phyloP scores from a whole-genome alignment of 2,329 filamentous ascomycete species.

The Fusarium globosum region DNA sequence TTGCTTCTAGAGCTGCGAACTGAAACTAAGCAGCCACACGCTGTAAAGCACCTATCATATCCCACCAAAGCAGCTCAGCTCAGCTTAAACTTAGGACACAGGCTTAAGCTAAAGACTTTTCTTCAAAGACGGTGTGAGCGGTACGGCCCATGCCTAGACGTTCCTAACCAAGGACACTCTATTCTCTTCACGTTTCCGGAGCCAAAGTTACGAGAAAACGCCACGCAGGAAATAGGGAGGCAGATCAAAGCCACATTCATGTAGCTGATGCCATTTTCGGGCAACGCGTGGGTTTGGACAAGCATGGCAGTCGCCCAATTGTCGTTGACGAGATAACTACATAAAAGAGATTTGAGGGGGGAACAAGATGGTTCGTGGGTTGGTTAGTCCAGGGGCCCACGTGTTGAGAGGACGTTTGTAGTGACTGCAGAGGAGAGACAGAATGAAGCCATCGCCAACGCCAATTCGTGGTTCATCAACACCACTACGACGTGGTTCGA shows the following conservation, averaged over 20 bases:
- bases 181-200: background rate
- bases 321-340: background rate
- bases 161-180: background rate
- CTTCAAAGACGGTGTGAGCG: constrained; percentile 22
- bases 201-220: background rate
- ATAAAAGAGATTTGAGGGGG: background rate
- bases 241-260: constrained; percentile 16
- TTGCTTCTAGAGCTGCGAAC: background rate
- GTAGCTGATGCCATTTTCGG: background rate
- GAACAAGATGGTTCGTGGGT: background rate
- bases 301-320: constrained; percentile 10
- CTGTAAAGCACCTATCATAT: background rate
- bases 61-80: background rate
- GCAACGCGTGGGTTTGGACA: background rate
- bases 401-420: background rate
- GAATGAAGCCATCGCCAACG: background rate
- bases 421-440: background rate
- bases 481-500: background rate
- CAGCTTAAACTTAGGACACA: background rate
- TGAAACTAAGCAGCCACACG: background rate
- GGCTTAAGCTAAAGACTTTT: background rate
- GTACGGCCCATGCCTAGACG: constrained; percentile 33
- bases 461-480: background rate
- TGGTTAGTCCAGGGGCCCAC: background rate
- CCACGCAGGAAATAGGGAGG: background rate